Percentiles rank a stretch among this genome's conserved stretches.
These are phyloP conservation scores for Amanita rimosa DNA, from an alignment of 768 basidiomycete species.

Conservation along the genomic window DNA sequence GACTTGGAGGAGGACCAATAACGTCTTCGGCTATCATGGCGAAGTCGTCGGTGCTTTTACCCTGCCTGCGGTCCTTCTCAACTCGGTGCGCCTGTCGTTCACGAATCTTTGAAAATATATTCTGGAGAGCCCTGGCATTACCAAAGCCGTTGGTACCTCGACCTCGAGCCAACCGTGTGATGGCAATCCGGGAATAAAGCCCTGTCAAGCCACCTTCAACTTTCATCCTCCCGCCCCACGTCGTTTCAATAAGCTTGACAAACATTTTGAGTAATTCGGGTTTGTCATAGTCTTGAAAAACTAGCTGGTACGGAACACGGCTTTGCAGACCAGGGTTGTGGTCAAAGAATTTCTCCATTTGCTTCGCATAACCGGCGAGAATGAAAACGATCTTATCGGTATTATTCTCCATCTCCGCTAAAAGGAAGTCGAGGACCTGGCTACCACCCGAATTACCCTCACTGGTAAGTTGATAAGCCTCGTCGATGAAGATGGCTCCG, in stretches of 20 bases:
- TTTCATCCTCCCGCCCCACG: slow-evolving; percentile 37
- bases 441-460: slow-evolving; percentile 35
- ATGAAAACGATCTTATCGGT: slow-evolving; percentile 57
- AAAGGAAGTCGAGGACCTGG: slow-evolving; percentile 56
- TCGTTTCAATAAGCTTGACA: slow-evolving; percentile 32
- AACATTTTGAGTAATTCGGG: slow-evolving; percentile 46
- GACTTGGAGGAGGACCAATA: slow-evolving; percentile 54
- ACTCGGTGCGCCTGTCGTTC: slow-evolving; percentile 46
- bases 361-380: slow-evolving; percentile 56
- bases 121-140: slow-evolving; percentile 52
- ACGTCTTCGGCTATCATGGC: slow-evolving; percentile 41
- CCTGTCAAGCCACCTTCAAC: slow-evolving; percentile 45
- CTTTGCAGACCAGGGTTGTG: slow-evolving; percentile 62
- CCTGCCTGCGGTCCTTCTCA: slow-evolving; percentile 25
- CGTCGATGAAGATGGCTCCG: slow-evolving; percentile 59
- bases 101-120: slow-evolving; percentile 31
- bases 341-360: slow-evolving; percentile 73
- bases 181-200: slow-evolving; percentile 41
- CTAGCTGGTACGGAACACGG: slow-evolving; percentile 51
- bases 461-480: slow-evolving; percentile 55
- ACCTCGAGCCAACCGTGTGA: slow-evolving; percentile 51
- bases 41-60: slow-evolving; percentile 35
- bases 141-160: slow-evolving; percentile 53
- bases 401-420: slow-evolving; percentile 68
- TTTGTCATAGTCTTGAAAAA: slow-evolving; percentile 53